Base-by-base conservation (phyloP, 2,329 filamentous ascomycete genomes). In the Epichloe sp. region DNA sequence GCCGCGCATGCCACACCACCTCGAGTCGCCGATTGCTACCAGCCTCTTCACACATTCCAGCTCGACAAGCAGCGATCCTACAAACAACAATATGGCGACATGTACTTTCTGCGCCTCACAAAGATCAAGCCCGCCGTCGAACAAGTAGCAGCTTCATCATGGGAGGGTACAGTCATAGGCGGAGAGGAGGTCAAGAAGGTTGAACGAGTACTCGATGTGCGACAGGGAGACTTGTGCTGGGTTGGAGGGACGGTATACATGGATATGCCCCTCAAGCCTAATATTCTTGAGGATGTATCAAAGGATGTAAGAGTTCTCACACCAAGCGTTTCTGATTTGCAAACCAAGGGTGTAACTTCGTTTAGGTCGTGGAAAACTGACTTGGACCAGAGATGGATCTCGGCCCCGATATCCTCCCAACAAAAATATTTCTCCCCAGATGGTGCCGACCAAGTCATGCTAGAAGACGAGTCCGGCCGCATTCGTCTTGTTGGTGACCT, bases 171-270 rank as follows among this genome's bases (percentile, higher is more conserved):
- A 50, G 78, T 85, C 63, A 82, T 97, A 57, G 87, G 79, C 6
- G 86, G 82, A 38, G 88, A 95, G 64, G 73, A 73, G 52, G 88
- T 88, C 11, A 78, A 77, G 58, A 80, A 77, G 57, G 89, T 94
- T 15, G 87, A 96, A 35, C 78, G 93, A 58, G 93, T 98, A 53
- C 77, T 98, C 34, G 91, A 98, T 68, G 93, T 98, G 48, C 82
- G 91, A 54, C 93, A 97, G 71, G 93, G 93, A 56, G 83, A 96
- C 70, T 73, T 97, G 37, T 97, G 91, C 71, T 98, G 91, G 89
- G 86, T 98, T 15, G 78, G 84, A 0, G 93, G 94, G 15, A 98
- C 93, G 0, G 82, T 97, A 35, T 98, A 95, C 66, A 95, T 97
- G 85, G 88, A 97, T 56, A 90, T 98, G 88, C 80, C 86, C 2